These are phyloP conservation scores for Tricholoma sp. DNA, from an alignment of 768 basidiomycete species.

Conservation along the genomic window DNA sequence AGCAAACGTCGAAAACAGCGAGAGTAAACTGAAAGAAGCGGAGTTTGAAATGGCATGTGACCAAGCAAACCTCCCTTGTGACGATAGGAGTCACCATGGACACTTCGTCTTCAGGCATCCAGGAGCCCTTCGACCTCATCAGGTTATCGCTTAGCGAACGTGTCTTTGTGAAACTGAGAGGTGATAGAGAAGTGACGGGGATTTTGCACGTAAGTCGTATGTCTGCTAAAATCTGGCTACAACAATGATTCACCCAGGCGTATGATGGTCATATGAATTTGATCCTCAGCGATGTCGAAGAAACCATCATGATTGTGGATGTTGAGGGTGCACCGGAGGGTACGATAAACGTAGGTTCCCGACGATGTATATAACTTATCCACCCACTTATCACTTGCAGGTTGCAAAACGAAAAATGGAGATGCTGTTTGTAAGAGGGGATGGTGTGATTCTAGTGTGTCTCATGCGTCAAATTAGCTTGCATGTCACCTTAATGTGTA, in stretches of 20 bases:
- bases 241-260: conserved; percentile 50
- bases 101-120: conserved; percentile 66
- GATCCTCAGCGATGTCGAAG: conserved; percentile 95
- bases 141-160: conserved; percentile 94
- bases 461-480: conserved; percentile 5
- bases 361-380: conserved; percentile 4
- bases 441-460: conserved; percentile 91
- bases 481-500: conserved; percentile 5
- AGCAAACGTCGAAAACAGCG: conserved; percentile 5
- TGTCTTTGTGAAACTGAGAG: conserved; percentile 95
- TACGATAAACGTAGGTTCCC: conserved; percentile 55
- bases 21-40: too few species aligned
- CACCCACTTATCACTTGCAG: conserved; percentile 32
- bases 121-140: conserved; percentile 97
- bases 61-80: too few species aligned
- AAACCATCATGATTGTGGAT: conserved; percentile 96
- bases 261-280: conserved; percentile 99
- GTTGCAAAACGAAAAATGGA: conserved; percentile 92
- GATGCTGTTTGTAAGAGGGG: conserved; percentile 97
- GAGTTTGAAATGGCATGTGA: conserved; percentile 27
- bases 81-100: conserved; percentile 48
- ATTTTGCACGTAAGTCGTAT: conserved; percentile 75
- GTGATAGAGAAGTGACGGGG: conserved; percentile 88
- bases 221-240: conserved; percentile 5
- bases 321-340: conserved; percentile 60